Evolutionary conservation across 2,329 filamentous ascomycete genomes (phyloP), one percentile per base, ranked within the genome.

Genomic region (Emmonsia crescens): DNA sequence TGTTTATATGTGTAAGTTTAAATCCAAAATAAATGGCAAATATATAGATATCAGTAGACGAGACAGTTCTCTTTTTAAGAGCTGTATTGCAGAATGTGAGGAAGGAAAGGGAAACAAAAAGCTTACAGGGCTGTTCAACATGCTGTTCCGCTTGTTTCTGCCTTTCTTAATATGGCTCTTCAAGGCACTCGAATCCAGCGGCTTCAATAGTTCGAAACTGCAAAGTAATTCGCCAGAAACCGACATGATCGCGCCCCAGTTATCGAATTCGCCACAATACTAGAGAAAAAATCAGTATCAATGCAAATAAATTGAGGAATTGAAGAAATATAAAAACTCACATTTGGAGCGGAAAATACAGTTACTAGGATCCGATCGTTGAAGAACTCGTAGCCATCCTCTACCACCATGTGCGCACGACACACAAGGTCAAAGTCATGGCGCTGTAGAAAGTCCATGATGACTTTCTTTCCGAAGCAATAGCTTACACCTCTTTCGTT

Each of bases 141-240:
- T 95, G 76, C 87, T 93, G 76, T 96, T 91, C 64, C 93, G 84
- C 81, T 95, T 95, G 77, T 92, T 96, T 64, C 92, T 84, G 64
- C 92, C 92, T 80, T 96, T 97, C 81, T 99, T 99, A 77, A 99
- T 99, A 73, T 99, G 94, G 69, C 88, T 96, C 83, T 99, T 99
- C 64, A 99, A 81, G 40, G 93, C 93, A 69, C 89, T 95, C 14
- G 92, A 96, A 76, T 99, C 94, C 55, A 99, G 82, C 8, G 94
- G 94, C 76, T 99, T 99, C 64, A 99, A 82, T 19, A 99, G 82
- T 76, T 99, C 94, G 72, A 99, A 99, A 73, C 92, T 96, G 78
- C 94, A 99, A 1, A 99, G 84, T 59, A 99, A 78, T 75, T 97
- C 94, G 16, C 85, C 85, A 1, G 91, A 96, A 27, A 99, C 94